Conservation (phyloP, 805 yeast species). For the Candida anglica region DNA sequence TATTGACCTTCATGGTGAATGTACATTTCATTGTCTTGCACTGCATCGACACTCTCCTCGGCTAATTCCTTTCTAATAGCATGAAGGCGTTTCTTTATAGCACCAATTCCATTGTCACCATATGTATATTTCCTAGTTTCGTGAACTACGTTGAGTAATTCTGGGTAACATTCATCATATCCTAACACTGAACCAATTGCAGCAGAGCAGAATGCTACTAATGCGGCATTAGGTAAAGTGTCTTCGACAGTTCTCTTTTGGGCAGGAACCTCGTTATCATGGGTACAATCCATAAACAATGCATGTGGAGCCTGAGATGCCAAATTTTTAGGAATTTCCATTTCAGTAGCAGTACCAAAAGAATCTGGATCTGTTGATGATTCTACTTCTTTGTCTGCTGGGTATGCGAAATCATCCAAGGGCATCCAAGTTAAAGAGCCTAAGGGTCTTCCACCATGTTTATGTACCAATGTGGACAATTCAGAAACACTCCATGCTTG, state of each 20-base stretch:
- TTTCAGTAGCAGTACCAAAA: constrained; percentile 43
- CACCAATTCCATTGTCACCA: constrained; percentile 62
- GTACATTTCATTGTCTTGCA: constrained; percentile 74
- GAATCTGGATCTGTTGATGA: constrained; percentile 22
- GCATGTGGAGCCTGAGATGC: constrained; percentile 84
- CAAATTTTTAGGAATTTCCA: constrained; percentile 64
- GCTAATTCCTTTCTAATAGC: constrained; percentile 57
- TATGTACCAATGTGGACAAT: constrained; percentile 78
- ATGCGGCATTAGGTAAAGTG: constrained; percentile 90
- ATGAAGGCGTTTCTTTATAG: constrained; percentile 61
- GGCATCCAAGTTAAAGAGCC: constrained; percentile 86
- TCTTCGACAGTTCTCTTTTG: constrained; percentile 93
- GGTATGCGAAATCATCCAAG: constrained; percentile 67
- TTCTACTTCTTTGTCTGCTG: constrained; percentile 44
- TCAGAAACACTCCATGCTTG: constrained; percentile 90
- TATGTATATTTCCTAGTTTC: constrained; percentile 64
- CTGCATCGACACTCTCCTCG: constrained; percentile 50
- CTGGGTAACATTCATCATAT: constrained; percentile 88
- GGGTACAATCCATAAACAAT: constrained; percentile 95
- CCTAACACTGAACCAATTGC: constrained; percentile 95
- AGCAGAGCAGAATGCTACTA: constrained; percentile 87
- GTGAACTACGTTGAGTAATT: constrained; percentile 70
- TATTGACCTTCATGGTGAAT: constrained; percentile 92
- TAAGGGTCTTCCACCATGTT: constrained; percentile 93
- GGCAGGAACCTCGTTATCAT: constrained; percentile 86